phyloP scores from a whole-genome alignment of 2,329 filamentous ascomycete genomes.

The Pseudogymnoascus sp. region DNA sequence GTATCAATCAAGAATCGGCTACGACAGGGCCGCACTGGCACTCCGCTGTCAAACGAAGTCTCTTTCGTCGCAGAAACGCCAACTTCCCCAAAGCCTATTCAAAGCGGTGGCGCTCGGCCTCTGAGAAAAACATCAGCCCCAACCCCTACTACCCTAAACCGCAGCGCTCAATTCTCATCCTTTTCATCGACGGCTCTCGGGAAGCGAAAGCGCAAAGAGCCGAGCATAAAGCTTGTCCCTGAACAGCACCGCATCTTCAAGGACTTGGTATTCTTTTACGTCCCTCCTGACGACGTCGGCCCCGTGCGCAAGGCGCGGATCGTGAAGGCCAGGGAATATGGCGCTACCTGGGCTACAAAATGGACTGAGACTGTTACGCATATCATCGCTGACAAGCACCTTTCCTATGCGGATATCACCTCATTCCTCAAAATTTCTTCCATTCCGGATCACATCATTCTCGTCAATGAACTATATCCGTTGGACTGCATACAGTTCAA shows the following conservation, averaged over 20 bases:
- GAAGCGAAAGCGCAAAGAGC: slow-evolving; percentile 41
- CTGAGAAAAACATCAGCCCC: slow-evolving; percentile 18
- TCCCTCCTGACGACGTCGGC: slow-evolving; percentile 72
- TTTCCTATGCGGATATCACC: slow-evolving; percentile 59
- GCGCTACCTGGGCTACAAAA: slow-evolving; percentile 48
- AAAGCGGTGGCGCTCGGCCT: slow-evolving; percentile 19
- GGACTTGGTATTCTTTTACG: slow-evolving; percentile 63
- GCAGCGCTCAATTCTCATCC: background rate
- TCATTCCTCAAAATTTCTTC: slow-evolving; percentile 40
- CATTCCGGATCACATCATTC: slow-evolving; percentile 35
- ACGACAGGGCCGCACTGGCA: background rate
- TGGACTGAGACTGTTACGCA: slow-evolving; percentile 55
- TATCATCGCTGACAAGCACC: slow-evolving; percentile 66
- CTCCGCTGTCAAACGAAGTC: slow-evolving; percentile 6
- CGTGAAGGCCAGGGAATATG: slow-evolving; percentile 65
- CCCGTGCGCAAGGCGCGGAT: slow-evolving; percentile 64
- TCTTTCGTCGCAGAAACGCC: slow-evolving; percentile 12
- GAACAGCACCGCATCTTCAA: slow-evolving; percentile 53
- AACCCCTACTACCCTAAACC: slow-evolving; percentile 19
- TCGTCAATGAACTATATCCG: slow-evolving; percentile 65
- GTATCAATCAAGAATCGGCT: background rate
- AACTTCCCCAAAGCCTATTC: slow-evolving; percentile 22
- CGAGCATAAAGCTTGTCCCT: slow-evolving; percentile 39
- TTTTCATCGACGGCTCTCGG: slow-evolving; percentile 9
- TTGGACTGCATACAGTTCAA: slow-evolving; percentile 60